Conservation (phyloP, 345 rosid species). For the Draba incana region DNA sequence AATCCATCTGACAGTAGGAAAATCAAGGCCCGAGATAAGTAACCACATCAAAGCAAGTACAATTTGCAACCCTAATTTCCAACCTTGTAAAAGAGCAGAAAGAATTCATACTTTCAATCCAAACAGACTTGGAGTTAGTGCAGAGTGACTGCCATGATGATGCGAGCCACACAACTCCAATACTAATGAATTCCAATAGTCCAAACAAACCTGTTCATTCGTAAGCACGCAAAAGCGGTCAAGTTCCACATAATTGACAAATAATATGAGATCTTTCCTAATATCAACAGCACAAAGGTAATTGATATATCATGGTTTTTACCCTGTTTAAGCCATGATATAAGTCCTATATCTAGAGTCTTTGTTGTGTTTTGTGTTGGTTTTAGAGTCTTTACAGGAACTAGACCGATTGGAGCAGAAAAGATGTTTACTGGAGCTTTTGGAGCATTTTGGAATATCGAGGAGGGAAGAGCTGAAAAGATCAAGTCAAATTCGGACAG, state of each 20-base stretch:
- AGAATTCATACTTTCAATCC: constrained; percentile 65
- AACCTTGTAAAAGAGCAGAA: constrained; percentile 10
- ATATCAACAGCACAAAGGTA: not conserved
- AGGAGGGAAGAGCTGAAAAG: too few species aligned
- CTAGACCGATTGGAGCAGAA: too few species aligned
- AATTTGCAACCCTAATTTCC: constrained; percentile 11
- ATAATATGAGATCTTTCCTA: constrained; percentile 5
- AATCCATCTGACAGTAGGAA: constrained; percentile 55
- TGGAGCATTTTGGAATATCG: too few species aligned
- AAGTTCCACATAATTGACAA: constrained; percentile 25
- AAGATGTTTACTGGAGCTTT: too few species aligned
- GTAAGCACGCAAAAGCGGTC: constrained; percentile 27
- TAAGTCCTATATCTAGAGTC: too few species aligned
- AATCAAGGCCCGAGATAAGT: constrained; percentile 26
- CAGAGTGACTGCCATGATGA: constrained; percentile 73
- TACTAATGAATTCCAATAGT: constrained; percentile 94
- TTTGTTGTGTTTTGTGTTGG: too few species aligned
- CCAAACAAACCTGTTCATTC: constrained; percentile 84
- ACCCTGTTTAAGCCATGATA: too few species aligned
- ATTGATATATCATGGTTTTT: too few species aligned
- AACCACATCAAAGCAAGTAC: constrained; percentile 5
- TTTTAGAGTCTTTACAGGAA: too few species aligned
- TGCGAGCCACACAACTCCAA: constrained; percentile 76
- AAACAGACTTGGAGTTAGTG: constrained; percentile 66
- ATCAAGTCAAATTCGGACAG: too few species aligned